Base-by-base conservation (phyloP, 1,284 basidiomycete genomes). In the Irpex lacteus region DNA sequence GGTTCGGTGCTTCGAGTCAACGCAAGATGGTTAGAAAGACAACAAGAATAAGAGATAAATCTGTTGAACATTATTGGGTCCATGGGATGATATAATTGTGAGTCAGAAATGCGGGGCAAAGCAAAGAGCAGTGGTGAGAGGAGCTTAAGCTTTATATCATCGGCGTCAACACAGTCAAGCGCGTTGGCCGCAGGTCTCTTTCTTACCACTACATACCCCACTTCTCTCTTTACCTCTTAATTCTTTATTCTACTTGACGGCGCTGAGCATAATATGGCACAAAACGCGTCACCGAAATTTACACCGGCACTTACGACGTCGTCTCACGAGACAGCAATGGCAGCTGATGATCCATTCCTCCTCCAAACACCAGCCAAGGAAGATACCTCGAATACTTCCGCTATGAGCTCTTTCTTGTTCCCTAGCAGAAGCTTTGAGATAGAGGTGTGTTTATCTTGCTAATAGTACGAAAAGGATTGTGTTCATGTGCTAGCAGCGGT, bases 351-450 rank as follows among this genome's bases (percentile, higher is more conserved):
- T 18, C 55, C 37, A 2, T 62, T 62, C 21, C 54, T 62, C 21
- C 54, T 62, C 13, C 13, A n/a, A 8, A 62, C 61, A 18, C 60
- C 60, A 8, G 19, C 49, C 11, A 19, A 26, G 6, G 26, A 3
- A 8, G 54, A 44, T 15, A 44, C 40, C 3, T 44, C 40, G 5
- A 52, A 52, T 18, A 40, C 54, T 32, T 53, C 57, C 15, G 4
- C 37, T 44, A 60, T 59, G 47, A 62, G 26, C 9, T 60, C 61
- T 7, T 65, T 65, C 37, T 52, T 65, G 15, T 59, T 65, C 11
- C 64, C 64, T 15, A 63, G 58, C 36, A 60, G 60, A 19, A 65
- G 64, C 55, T 65, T 59, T 36, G 61, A 65, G 15, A 49, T 65
- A 7, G 44, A 65, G 34, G 64, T 62, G 26, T 6, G 57, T 55